phyloP scores from a whole-genome alignment of 305 asterid species.

The Plantago lanceolata region DNA sequence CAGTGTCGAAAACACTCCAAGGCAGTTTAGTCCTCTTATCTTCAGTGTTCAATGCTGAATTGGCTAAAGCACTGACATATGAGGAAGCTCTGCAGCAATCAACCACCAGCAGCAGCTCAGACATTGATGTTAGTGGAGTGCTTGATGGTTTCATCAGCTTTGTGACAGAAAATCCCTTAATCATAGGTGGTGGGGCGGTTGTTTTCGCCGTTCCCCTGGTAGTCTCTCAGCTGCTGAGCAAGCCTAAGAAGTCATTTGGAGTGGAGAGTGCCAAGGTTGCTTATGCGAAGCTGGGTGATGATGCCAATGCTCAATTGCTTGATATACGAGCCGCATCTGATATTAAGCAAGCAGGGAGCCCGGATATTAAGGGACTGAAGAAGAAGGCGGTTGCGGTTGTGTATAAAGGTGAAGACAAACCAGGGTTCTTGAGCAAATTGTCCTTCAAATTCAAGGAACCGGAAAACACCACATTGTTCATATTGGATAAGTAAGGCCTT shows the following conservation, averaged over 20 bases:
- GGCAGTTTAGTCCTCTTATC: constrained; percentile 56
- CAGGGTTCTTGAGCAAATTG: constrained; percentile 72
- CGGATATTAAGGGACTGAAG: constrained; percentile 69
- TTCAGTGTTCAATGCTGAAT: constrained; percentile 42
- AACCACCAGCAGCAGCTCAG: constrained; percentile 29
- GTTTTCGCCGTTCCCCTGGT: constrained; percentile 61
- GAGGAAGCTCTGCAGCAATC: constrained; percentile 80
- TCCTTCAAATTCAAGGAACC: constrained; percentile 78
- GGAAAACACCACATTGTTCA: constrained; percentile 72
- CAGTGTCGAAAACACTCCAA: constrained; percentile 37
- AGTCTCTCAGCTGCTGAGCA: constrained; percentile 55
- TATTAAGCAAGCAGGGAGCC: constrained; percentile 56
- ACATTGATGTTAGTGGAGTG: constrained; percentile 45
- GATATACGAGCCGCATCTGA: constrained; percentile 68
- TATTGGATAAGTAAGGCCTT: constrained; percentile 83
- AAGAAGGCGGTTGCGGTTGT: constrained; percentile 65
- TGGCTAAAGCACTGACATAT: constrained; percentile 70
- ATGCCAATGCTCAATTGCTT: constrained; percentile 56
- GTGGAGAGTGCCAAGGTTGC: constrained; percentile 75
- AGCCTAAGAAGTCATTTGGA: constrained; percentile 75
- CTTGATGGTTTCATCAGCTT: constrained; percentile 48
- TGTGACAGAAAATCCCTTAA: constrained; percentile 56
- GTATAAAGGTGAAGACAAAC: constrained; percentile 71
- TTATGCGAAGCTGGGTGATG: constrained; percentile 70
- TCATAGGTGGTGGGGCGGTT: constrained; percentile 61